Evolutionary conservation across 1,284 basidiomycete genomes (phyloP).

Genomic region (Hypsizygus ulmarius): DNA sequence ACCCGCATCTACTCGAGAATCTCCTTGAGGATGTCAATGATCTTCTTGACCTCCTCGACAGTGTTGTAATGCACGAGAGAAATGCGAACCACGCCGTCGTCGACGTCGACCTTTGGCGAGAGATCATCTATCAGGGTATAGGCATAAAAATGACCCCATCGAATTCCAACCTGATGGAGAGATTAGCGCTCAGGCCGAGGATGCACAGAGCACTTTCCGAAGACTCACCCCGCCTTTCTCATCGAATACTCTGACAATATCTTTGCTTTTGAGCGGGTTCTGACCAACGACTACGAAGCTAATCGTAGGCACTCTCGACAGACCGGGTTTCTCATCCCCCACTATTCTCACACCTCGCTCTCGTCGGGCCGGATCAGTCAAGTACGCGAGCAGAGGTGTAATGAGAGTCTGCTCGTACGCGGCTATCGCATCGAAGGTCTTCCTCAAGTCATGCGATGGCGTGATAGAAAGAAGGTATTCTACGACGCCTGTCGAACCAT

Average conservation of each 20-base stretch:
- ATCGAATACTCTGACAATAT: slow-evolving; percentile 65
- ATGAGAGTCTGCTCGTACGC: slow-evolving; percentile 43
- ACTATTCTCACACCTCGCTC: slow-evolving; percentile 64
- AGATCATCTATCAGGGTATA: slow-evolving; percentile 59
- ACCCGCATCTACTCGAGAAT: slow-evolving; percentile 21
- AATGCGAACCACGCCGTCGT: slow-evolving; percentile 71
- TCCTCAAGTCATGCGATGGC: slow-evolving; percentile 41
- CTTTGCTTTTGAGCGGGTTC: slow-evolving; percentile 52
- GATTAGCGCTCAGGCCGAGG: not conserved
- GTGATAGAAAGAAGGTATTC: slow-evolving; percentile 65
- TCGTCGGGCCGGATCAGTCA: slow-evolving; percentile 37
- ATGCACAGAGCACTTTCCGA: slow-evolving; percentile 2
- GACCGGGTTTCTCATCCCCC: slow-evolving; percentile 48
- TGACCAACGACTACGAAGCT: slow-evolving; percentile 67
- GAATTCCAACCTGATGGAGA: slow-evolving; percentile 61
- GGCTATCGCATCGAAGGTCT: slow-evolving; percentile 47
- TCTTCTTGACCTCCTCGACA: slow-evolving; percentile 59
- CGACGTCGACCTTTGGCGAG: slow-evolving; percentile 51
- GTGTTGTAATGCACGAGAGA: slow-evolving; percentile 85
- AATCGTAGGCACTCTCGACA: slow-evolving; percentile 64
- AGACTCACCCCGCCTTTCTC: slow-evolving; percentile 54
- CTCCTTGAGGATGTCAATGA: slow-evolving; percentile 54
- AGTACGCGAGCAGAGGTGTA: slow-evolving; percentile 33
- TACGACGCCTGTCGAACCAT: slow-evolving; percentile 56
- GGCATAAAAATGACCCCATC: slow-evolving; percentile 79